These are phyloP conservation scores for Aspergillus baeticus DNA, from an alignment of 495 filamentous ascomycete genomes.

Conservation along the genomic window DNA sequence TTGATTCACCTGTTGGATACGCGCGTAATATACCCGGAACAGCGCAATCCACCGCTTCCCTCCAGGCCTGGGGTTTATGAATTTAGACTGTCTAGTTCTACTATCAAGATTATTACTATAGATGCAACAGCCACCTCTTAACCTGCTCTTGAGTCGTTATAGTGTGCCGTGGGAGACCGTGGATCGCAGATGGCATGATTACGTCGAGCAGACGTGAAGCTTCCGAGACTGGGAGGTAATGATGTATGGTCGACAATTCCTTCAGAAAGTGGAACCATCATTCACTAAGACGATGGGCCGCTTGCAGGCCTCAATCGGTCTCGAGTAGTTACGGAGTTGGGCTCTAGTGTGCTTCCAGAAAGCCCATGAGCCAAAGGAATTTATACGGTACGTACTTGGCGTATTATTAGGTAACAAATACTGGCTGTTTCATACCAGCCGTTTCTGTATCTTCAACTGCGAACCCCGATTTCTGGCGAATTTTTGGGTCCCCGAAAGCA, in stretches of 20 bases:
- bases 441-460: not conserved
- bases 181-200: not conserved
- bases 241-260: not conserved
- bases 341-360: slow-evolving; percentile 16
- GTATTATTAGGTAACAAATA: slow-evolving; percentile 17
- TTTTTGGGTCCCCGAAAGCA: not conserved
- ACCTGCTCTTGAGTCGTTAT: no score
- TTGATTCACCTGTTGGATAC: not conserved
- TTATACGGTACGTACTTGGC: slow-evolving; percentile 6
- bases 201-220: slow-evolving; percentile 11
- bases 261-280: slow-evolving; percentile 14
- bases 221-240: slow-evolving; percentile 10
- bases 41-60: not conserved
- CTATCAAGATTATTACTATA: no score
- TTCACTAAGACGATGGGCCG: slow-evolving; percentile 3
- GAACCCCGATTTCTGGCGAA: not conserved
- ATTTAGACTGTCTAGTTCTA: no score
- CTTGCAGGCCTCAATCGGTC: not conserved
- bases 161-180: no score
- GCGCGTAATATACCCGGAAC: not conserved
- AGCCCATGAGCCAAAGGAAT: not conserved
- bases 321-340: not conserved
- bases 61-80: not conserved
- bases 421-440: not conserved
- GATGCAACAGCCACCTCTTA: no score